These are phyloP conservation scores for Monilinia aucupariae DNA, from an alignment of 2,329 filamentous ascomycete genomes.

Conservation along the genomic window DNA sequence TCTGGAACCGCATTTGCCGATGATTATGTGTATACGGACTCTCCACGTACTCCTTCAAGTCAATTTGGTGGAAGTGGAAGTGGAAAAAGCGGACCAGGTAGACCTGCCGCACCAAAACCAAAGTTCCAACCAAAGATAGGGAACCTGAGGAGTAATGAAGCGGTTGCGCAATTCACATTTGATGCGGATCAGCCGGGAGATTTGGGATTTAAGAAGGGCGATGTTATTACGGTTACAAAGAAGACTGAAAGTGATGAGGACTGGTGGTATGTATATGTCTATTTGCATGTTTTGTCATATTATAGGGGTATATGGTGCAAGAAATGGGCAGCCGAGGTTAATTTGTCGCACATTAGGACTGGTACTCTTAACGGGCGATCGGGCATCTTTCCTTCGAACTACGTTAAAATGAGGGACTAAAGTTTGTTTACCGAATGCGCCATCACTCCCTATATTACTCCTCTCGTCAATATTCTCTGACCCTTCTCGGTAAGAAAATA, in stretches of 20 bases:
- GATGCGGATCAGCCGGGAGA: constrained; percentile 91
- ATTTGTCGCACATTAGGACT: constrained; percentile 52
- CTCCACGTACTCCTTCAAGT: constrained; percentile 36
- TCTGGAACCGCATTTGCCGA: constrained; percentile 41
- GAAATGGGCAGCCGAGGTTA: background rate
- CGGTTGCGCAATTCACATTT: constrained; percentile 87
- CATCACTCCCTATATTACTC: background rate
- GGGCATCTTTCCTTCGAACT: constrained; percentile 88
- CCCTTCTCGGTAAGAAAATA: background rate
- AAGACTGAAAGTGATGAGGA: constrained; percentile 90
- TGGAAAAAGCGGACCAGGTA: constrained; percentile 52
- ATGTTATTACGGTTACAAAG: constrained; percentile 91
- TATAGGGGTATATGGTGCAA: background rate
- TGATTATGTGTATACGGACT: constrained; percentile 52
- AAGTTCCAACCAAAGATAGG: constrained; percentile 62
- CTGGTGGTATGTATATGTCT: constrained; percentile 68
- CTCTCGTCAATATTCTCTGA: background rate
- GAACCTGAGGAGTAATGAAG: constrained; percentile 66
- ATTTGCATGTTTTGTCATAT: background rate
- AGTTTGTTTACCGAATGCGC: background rate
- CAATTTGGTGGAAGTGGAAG: constrained; percentile 35
- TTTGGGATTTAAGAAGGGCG: constrained; percentile 93
- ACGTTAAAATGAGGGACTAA: constrained; percentile 60
- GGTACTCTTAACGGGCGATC: constrained; percentile 78
- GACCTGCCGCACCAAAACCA: constrained; percentile 85